These are phyloP conservation scores for Cronartium ribicola DNA, from an alignment of 1,284 basidiomycete species.

Conservation along the genomic window DNA sequence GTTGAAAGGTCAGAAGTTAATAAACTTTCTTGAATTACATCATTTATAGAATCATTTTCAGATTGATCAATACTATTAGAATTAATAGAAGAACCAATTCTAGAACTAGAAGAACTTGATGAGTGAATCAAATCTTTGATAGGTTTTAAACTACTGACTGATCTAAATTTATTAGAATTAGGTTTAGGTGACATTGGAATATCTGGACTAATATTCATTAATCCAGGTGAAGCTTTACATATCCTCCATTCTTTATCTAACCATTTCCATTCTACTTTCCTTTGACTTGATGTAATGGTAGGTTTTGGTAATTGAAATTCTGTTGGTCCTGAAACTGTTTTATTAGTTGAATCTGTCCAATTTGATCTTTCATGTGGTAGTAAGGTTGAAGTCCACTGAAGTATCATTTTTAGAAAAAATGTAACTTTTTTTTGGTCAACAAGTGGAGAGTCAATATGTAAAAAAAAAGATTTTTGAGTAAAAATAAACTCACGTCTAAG, in stretches of 20 bases:
- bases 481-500: conserved; percentile 45
- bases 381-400: conserved; percentile 50
- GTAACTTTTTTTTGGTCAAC: not conserved
- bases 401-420: not conserved
- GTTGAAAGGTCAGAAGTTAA: not conserved
- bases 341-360: conserved; percentile 48
- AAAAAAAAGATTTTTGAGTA: not conserved
- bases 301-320: conserved; percentile 49
- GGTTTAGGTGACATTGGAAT: too few relatives aligned
- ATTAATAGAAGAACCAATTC: too few relatives aligned
- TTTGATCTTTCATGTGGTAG: conserved; percentile 51
- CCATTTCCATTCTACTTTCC: conserved; percentile 51
- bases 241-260: conserved; percentile 51
- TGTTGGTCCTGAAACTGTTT: conserved; percentile 50
- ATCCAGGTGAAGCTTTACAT: conserved; percentile 44
- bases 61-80: too few relatives aligned
- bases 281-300: conserved; percentile 45
- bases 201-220: not conserved
- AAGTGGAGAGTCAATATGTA: not conserved
- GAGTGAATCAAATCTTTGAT: too few relatives aligned
- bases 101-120: too few relatives aligned
- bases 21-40: not conserved
- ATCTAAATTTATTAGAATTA: too few relatives aligned
- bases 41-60: too few relatives aligned
- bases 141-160: too few relatives aligned